Conservation (phyloP, 805 yeast genomes). For the Wickerhamiella bombiphila region DNA sequence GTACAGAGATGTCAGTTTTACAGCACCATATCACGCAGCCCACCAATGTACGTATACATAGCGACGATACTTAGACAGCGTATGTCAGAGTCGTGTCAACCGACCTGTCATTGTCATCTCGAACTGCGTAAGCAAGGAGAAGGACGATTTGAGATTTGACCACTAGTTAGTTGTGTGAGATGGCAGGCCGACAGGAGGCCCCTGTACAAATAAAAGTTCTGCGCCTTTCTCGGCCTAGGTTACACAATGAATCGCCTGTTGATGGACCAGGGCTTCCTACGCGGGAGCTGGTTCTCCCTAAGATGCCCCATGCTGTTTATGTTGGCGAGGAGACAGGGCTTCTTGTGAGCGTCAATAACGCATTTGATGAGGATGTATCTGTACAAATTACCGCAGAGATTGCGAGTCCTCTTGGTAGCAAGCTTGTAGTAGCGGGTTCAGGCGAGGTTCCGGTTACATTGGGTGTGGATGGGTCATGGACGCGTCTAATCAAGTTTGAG, state of each 20-base stretch:
- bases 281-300: constrained; percentile 17
- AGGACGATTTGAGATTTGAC: neutral
- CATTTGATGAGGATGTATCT: neutral
- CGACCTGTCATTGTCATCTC: no score
- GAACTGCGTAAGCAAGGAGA: neutral
- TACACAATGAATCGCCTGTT: constrained; percentile 12
- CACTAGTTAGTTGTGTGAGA: neutral
- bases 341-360: constrained; percentile 13
- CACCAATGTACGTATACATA: neutral
- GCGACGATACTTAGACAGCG: neutral
- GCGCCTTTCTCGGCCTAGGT: constrained; percentile 21
- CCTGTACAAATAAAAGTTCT: constrained; percentile 18
- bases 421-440: neutral
- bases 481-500: neutral
- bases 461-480: neutral
- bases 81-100: neutral
- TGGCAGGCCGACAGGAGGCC: neutral
- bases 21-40: no score
- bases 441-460: neutral
- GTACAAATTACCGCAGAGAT: constrained; percentile 2
- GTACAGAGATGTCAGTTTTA: no score
- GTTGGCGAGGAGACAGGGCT: constrained; percentile 23
- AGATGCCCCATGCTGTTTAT: constrained; percentile 19
- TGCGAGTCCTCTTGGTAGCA: neutral
- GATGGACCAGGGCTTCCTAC: constrained; percentile 10